Evolutionary conservation across 345 rosid species (phyloP).

Genomic region (Ailanthus altissimus): DNA sequence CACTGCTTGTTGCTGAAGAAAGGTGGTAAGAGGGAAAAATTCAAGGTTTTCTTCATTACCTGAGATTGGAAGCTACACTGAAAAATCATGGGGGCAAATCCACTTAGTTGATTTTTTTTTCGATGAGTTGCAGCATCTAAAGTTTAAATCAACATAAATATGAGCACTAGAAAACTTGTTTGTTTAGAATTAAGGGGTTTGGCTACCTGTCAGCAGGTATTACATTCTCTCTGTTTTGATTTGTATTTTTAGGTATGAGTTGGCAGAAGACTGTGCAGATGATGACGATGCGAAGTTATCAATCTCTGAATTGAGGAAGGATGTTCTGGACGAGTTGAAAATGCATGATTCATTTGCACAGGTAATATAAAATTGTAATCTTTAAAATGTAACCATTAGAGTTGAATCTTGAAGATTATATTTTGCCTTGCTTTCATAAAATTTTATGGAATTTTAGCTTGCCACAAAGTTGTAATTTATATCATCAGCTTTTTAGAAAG

Average conservation of each 20-base stretch:
- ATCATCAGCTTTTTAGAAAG: background rate
- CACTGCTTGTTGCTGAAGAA: background rate
- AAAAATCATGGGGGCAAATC: too few relatives aligned
- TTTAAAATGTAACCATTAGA: background rate
- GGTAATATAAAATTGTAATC: slow-evolving; percentile 36
- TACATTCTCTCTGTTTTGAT: slow-evolving; percentile 16
- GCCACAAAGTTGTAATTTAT: background rate
- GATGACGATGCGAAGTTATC: slow-evolving; percentile 89
- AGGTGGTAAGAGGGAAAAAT: background rate
- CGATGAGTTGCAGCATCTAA: slow-evolving; percentile 17
- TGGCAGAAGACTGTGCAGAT: slow-evolving; percentile 91
- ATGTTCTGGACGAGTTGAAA: slow-evolving; percentile 70
- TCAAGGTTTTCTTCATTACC: background rate
- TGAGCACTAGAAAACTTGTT: background rate
- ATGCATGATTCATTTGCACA: slow-evolving; percentile 71
- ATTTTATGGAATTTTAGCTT: background rate
- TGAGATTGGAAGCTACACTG: background rate
- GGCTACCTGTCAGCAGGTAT: slow-evolving; percentile 1
- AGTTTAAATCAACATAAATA: background rate
- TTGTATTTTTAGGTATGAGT: slow-evolving; percentile 60
- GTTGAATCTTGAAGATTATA: background rate
- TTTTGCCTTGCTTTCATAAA: slow-evolving; percentile 5
- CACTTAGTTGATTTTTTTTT: slow-evolving; percentile 1
- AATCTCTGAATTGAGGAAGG: slow-evolving; percentile 66
- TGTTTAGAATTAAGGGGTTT: slow-evolving; percentile 12